Conservation (phyloP, 2,329 filamentous ascomycete genomes). For the Didymella arachidicola region DNA sequence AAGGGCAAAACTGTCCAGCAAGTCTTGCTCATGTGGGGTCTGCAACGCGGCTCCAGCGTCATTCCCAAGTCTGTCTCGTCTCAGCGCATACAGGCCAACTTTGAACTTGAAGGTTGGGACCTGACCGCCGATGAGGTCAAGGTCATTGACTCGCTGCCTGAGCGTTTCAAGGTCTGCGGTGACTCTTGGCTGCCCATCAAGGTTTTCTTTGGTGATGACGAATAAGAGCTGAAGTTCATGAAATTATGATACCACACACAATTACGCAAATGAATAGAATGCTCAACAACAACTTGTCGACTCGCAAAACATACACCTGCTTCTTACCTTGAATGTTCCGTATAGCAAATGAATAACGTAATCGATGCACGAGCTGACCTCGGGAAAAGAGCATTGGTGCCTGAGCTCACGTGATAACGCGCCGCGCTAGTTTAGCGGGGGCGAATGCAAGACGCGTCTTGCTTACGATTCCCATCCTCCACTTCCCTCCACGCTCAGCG, state of each 20-base stretch:
- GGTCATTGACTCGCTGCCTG: slow-evolving; percentile 70
- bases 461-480: slow-evolving; percentile 4
- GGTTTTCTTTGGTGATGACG: slow-evolving; percentile 85
- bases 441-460: slow-evolving; percentile 1
- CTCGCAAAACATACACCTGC: background rate
- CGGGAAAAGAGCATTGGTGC: background rate
- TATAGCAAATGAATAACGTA: too few relatives aligned
- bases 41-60: slow-evolving; percentile 81
- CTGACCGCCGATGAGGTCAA: slow-evolving; percentile 76
- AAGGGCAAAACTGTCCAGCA: slow-evolving; percentile 77
- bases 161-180: slow-evolving; percentile 76
- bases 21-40: slow-evolving; percentile 79
- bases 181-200: slow-evolving; percentile 77
- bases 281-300: background rate
- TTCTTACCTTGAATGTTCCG: too few relatives aligned
- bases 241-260: slow-evolving; percentile 25
- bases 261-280: slow-evolving; percentile 11
- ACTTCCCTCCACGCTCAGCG: slow-evolving; percentile 2
- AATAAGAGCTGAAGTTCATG: slow-evolving; percentile 55
- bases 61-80: slow-evolving; percentile 85
- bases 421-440: slow-evolving; percentile 26
- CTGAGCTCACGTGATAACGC: slow-evolving; percentile 33
- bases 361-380: too few relatives aligned
- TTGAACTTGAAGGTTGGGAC: slow-evolving; percentile 74
- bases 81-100: slow-evolving; percentile 78